phyloP scores from a whole-genome alignment of 2,329 filamentous ascomycete species.

The Colletotrichum gloeosporioides region DNA sequence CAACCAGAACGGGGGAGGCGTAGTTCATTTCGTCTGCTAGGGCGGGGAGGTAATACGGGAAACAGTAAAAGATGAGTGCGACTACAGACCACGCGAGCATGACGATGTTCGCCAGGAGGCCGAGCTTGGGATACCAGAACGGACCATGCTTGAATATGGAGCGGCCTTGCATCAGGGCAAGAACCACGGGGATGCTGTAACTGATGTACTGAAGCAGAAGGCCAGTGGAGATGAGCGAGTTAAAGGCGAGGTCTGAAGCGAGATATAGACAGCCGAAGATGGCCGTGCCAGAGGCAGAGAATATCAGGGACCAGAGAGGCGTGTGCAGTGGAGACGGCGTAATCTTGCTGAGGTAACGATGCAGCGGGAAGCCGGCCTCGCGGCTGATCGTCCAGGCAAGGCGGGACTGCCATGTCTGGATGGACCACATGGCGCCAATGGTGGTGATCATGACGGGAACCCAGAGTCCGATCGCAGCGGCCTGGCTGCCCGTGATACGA shows the following conservation, averaged over 20 bases:
- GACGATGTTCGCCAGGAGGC: conserved; percentile 27
- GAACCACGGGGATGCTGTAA: conserved; percentile 30
- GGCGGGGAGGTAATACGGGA: conserved; percentile 28
- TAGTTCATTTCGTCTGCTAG: conserved; percentile 30
- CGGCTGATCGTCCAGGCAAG: conserved; percentile 33
- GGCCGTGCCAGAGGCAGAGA: conserved; percentile 26
- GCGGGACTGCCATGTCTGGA: conserved; percentile 34
- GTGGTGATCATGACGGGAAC: conserved; percentile 27
- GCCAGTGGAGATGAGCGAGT: conserved; percentile 29
- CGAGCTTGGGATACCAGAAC: conserved; percentile 31
- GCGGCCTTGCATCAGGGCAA: conserved; percentile 26
- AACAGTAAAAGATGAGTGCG: conserved; percentile 31
- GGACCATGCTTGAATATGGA: conserved; percentile 30
- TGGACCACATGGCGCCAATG: conserved; percentile 28
- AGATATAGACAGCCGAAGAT: conserved; percentile 33
- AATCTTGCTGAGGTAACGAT: conserved; percentile 27
- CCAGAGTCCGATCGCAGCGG: conserved; percentile 28
- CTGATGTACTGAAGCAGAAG: conserved; percentile 31
- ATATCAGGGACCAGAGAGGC: conserved; percentile 28
- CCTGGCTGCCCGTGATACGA: conserved; percentile 26
- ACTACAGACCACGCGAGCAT: conserved; percentile 29
- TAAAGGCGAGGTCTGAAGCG: conserved; percentile 30
- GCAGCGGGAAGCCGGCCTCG: conserved; percentile 29
- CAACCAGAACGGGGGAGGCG: conserved; percentile 26
- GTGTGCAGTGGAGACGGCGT: conserved; percentile 26